Base-by-base conservation (phyloP, 768 basidiomycete species). In the Suillus subalutaceus region DNA sequence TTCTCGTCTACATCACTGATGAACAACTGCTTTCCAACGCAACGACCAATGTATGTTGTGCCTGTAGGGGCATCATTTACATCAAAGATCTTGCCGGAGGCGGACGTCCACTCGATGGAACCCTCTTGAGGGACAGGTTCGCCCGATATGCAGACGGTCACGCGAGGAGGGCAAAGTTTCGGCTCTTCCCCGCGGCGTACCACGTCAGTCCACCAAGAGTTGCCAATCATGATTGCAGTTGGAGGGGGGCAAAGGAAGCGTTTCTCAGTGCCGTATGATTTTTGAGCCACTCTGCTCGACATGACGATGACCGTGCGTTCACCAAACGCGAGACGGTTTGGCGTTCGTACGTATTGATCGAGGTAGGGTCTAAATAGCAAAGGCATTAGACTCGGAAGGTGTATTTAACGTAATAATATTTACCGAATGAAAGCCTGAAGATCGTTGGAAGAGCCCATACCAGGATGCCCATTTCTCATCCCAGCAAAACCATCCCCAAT, bases 261-360 rank as follows among this genome's bases (percentile, higher is more conserved):
- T 78, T 97, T 97, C 78, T 98, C 96, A 20, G 91, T 95, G 44
- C 96, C 96, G 75, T 98, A 99, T 10, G 93, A 95, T 75, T 98
- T 97, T 82, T 99, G 97, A 4, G 94, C 97, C 38, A 98, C 96
- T 74, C 92, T 95, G 75, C 92, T 94, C n/a, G 94, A 96, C 93
- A 97, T 96, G 72, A 99, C 92, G 67, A 98, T 92, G 67, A 99
- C 88, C 5, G 95, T 94, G 58, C 95, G 88, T 77, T 98, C 97
- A 61, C 97, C 97, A 71, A 91, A 91, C 1, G 91, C 92, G 56
- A 97, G 85, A 38, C 96, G 86, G 75, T 97, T 97, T 46, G 88
- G 83, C 26, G 95, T 87, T 41, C 89, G 86, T 61, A 96, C 86
- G 75, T 95, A 98, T 71, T 92, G 90, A 67, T 94, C 92, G 69